These are phyloP conservation scores for Periconia sp. DNA, from an alignment of 2,329 filamentous ascomycete genomes.

Conservation along the genomic window DNA sequence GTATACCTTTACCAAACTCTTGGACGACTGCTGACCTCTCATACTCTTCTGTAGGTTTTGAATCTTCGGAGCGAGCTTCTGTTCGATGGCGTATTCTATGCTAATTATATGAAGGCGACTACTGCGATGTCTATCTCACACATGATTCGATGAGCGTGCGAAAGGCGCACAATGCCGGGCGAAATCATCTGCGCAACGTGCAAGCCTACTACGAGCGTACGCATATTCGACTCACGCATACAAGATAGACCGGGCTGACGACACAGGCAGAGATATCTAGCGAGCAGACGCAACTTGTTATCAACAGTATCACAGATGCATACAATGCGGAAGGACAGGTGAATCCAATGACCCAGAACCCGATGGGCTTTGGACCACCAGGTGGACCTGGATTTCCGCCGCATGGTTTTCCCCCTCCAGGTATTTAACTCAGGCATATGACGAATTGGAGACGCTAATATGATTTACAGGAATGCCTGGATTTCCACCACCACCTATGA, in stretches of 20 bases:
- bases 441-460: constrained; percentile 14
- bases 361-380: constrained; percentile 52
- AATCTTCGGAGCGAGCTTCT: constrained; percentile 8
- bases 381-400: constrained; percentile 61
- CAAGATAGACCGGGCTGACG: constrained; percentile 2
- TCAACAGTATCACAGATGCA: constrained; percentile 95
- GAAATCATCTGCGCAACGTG: constrained; percentile 96
- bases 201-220: constrained; percentile 97
- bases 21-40: constrained; percentile 20
- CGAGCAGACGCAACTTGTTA: constrained; percentile 97
- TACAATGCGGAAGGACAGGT: constrained; percentile 94
- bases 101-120: constrained; percentile 68
- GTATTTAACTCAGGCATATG: constrained; percentile 13
- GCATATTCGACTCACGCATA: constrained; percentile 26
- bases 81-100: background rate
- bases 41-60: constrained; percentile 72
- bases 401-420: constrained; percentile 45
- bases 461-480: constrained; percentile 18
- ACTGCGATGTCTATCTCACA: constrained; percentile 99
- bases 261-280: constrained; percentile 81
- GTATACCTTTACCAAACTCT: constrained; percentile 42
- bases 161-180: constrained; percentile 95
- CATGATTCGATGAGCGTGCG: constrained; percentile 99
- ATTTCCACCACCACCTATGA: constrained; percentile 48
- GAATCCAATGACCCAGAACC: constrained; percentile 75